Conservation (phyloP, 116 monocot genomes). For the Zostera marina region DNA sequence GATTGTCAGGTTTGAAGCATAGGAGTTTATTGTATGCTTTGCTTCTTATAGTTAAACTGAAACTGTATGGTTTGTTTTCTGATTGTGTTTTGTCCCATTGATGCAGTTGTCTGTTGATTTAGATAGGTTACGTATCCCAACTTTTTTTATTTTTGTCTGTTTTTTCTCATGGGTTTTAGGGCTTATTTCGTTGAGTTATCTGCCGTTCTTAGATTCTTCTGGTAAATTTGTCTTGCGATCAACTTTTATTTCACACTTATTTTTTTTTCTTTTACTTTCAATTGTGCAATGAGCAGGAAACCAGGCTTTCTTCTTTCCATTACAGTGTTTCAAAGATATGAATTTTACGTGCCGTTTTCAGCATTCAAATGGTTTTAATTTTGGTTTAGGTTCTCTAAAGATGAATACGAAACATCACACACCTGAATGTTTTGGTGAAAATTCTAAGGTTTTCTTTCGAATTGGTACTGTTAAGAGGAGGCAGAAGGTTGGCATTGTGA, state of each 20-base stretch:
- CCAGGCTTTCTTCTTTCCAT: not conserved
- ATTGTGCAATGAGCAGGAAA: not conserved
- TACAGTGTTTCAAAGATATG: slow-evolving; percentile 15
- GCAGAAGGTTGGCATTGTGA: slow-evolving; percentile 6
- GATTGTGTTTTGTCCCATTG: too few relatives aligned
- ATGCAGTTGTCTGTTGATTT: too few relatives aligned
- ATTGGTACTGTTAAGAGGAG: slow-evolving; percentile 17
- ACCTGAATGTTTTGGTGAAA: slow-evolving; percentile 7
- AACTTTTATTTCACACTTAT: not conserved
- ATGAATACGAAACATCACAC: slow-evolving; percentile 8
- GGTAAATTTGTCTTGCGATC: not conserved
- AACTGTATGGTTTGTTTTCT: too few relatives aligned
- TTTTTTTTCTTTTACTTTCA: not conserved
- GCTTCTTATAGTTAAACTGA: too few relatives aligned
- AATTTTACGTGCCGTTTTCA: slow-evolving; percentile 27
- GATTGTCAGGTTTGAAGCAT: too few relatives aligned
- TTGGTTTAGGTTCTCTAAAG: slow-evolving; percentile 10
- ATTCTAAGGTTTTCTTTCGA: slow-evolving; percentile 20
- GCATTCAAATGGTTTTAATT: slow-evolving; percentile 13
- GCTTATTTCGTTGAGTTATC: not conserved
- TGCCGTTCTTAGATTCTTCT: not conserved
- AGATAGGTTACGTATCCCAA: not conserved
- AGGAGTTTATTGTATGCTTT: too few relatives aligned
- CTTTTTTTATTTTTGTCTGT: not conserved
- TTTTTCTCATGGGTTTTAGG: not conserved